Conservation (phyloP, 345 rosid genomes). For the Eutrema japonicum region DNA sequence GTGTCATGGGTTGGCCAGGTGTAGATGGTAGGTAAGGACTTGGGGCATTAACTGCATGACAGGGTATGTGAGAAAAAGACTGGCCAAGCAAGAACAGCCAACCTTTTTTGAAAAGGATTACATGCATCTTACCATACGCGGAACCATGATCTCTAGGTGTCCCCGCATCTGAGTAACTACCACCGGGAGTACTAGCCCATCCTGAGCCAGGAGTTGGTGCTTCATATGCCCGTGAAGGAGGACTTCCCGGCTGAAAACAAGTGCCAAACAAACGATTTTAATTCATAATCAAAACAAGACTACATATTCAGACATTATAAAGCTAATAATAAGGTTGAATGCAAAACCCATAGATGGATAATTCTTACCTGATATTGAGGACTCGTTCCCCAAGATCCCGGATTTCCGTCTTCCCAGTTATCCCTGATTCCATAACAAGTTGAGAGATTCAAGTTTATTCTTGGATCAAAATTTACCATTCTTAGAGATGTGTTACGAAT, state of each 20-base stretch:
- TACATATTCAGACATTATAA: background rate
- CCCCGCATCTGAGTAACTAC: constrained; percentile 88
- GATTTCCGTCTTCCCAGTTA: constrained; percentile 97
- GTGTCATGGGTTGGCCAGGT: constrained; percentile 95
- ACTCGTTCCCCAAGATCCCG: constrained; percentile 87
- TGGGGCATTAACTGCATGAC: constrained; percentile 80
- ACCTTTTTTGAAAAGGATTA: constrained; percentile 11
- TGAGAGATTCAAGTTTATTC: constrained; percentile 2
- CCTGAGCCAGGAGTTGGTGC: constrained; percentile 97
- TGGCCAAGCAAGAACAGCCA: background rate
- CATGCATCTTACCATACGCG: constrained; percentile 59
- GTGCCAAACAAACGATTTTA: constrained; percentile 4
- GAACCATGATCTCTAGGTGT: constrained; percentile 86
- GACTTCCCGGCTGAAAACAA: constrained; percentile 83
- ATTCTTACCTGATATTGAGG: constrained; percentile 80
- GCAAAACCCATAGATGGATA: constrained; percentile 17
- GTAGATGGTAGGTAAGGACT: constrained; percentile 95
- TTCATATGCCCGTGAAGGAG: constrained; percentile 84
- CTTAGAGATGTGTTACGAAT: background rate
- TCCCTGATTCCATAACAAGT: constrained; percentile 54
- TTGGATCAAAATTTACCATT: constrained; percentile 14
- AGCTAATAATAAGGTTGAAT: background rate
- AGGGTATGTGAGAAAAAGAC: constrained; percentile 19
- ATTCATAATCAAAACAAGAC: background rate
- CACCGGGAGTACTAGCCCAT: constrained; percentile 92